Percentiles rank a stretch among this genome's conserved stretches.
These are phyloP conservation scores for Babjeviella inositovora DNA, from an alignment of 805 yeast species.

Conservation along the genomic window DNA sequence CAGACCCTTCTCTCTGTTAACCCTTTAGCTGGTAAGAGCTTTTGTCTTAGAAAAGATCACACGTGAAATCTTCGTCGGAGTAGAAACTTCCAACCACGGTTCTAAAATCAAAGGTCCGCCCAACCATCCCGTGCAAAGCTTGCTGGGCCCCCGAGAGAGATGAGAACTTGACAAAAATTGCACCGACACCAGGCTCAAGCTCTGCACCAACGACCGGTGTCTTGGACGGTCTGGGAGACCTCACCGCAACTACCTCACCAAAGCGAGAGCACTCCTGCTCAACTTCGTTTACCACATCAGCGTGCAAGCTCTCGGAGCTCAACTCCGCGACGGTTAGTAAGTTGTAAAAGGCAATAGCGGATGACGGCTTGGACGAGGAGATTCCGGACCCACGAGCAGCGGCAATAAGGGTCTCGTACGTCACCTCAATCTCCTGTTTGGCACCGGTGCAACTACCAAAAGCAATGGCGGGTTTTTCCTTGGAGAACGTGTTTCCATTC, in stretches of 20 bases:
- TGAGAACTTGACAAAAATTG: conserved; percentile 51
- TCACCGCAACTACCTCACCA: conserved; percentile 36
- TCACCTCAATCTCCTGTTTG: conserved; percentile 8
- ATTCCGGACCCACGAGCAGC: conserved; percentile 4
- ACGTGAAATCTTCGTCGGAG: conserved; percentile 41
- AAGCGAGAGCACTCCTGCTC: conserved; percentile 24
- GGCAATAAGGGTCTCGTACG: conserved; percentile 17
- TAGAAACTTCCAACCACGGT: conserved; percentile 49
- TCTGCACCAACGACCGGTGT: conserved; percentile 18
- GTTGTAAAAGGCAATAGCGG: conserved; percentile 34
- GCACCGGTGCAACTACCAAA: neutral
- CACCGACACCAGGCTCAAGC: conserved; percentile 48
- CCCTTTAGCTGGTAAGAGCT: too few species aligned
- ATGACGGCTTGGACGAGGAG: conserved; percentile 5
- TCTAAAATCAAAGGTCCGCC: conserved; percentile 52
- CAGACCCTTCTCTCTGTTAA: too few species aligned
- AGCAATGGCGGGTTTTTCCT: neutral
- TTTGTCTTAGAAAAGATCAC: conserved; percentile 12
- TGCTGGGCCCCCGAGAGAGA: conserved; percentile 28
- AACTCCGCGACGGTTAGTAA: conserved; percentile 55
- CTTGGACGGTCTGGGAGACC: conserved; percentile 43
- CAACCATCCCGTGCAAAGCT: conserved; percentile 44
- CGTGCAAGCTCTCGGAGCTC: conserved; percentile 25
- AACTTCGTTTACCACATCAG: conserved; percentile 37
- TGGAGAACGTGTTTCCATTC: too few species aligned